Evolutionary conservation across 306 rosid genomes (phyloP).

Genomic region (Acacia confusa): DNA sequence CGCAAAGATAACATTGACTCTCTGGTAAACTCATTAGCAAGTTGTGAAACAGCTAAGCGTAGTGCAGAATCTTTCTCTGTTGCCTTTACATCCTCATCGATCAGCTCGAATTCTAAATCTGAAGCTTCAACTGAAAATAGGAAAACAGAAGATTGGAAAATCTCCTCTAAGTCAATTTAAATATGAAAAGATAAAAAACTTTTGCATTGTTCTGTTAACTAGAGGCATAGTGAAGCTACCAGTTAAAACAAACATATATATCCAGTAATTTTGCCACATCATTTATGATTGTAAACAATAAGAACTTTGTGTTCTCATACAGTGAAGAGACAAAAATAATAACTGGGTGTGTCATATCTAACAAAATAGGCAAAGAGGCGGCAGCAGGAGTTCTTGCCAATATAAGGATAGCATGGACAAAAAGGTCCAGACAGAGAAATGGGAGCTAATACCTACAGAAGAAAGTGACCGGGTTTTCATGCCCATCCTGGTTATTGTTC

Average conservation of each 20-base stretch:
- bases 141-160: not conserved
- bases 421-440: not conserved
- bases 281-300: not conserved
- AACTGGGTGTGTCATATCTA: not conserved
- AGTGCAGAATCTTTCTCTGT: conserved; percentile 63
- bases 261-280: not conserved
- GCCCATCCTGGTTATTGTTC: conserved; percentile 38
- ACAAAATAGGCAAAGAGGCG: not conserved
- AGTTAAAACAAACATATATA: not conserved
- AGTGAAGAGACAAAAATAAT: not conserved
- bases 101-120: conserved; percentile 53
- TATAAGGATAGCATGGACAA: conserved; percentile 2
- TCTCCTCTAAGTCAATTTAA: not conserved
- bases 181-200: not conserved
- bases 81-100: conserved; percentile 58
- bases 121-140: conserved; percentile 48
- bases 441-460: conserved; percentile 44
- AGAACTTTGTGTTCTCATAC: conserved; percentile 9
- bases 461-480: conserved; percentile 37
- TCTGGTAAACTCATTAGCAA: conserved; percentile 63
- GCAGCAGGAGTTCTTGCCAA: not conserved
- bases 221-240: not conserved
- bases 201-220: not conserved
- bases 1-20: conserved; percentile 64
- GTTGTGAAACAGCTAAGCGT: conserved; percentile 59